Evolutionary conservation across 106 monocot species (phyloP), one percentile per base, ranked within the genome.

Genomic region (Xerophyta viscosa): DNA sequence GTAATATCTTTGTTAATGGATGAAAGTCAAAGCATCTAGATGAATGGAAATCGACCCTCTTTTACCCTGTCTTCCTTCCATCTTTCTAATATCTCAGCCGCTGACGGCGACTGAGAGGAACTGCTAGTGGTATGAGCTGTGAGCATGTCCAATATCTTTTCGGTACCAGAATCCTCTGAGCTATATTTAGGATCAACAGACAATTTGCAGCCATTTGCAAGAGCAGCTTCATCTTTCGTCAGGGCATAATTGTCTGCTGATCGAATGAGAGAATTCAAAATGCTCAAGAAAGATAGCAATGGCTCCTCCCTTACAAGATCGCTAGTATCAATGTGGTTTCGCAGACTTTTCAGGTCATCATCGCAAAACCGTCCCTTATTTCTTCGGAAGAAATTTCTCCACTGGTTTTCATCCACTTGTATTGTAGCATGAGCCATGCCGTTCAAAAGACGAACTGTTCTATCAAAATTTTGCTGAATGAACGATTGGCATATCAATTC

Each of bases 401-500:
- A 93, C 27, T 81, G 71, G 12, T 53, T 56, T 65, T 94, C 94
- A 65, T 44, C 67, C 2, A 88, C 54, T 67, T 66, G 70, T 30
- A 84, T 20, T 30, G 88, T 81, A 67, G 88, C 78, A 68, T 75
- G 56, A 49, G 76, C 72, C 94, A 94, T 88, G 62, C 69, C 42
- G 46, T 81, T 88, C n/a, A 94, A 48, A 13, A 94, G 69, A 28
- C 20, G 13, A 24, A 66, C 46, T 10, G 70, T 66, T 64, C 67
- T 77, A 36, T 67, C 64, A 54, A 73, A 73, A 36, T 81, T 57
- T 43, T 73, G 64, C 48, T 57, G 68, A 46, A 22, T 33, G 52
- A 94, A 56, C 2, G 66, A 41, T 15, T 78, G 75, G 60, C 75
- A 81, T 59, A 94, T 48, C 70, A 84, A 61, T 69, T 88, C 88